phyloP scores from a whole-genome alignment of 768 basidiomycete species.

The Suillus subaureus region DNA sequence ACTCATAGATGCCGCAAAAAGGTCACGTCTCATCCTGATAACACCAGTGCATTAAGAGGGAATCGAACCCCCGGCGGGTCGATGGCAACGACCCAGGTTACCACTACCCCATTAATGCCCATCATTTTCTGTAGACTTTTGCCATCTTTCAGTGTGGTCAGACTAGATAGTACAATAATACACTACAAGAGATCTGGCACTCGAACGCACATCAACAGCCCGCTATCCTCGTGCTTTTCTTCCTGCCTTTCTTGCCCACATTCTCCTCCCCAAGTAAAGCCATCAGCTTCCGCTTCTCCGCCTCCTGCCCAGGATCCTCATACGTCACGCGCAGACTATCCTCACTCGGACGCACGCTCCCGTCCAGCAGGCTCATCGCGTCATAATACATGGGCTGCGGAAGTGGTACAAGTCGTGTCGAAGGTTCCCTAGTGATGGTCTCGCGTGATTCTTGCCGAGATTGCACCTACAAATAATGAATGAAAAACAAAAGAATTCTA shows the following conservation, averaged over 20 bases:
- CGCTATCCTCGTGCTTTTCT: conserved; percentile 22
- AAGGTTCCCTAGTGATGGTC: conserved; percentile 15
- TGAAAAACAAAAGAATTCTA: not conserved
- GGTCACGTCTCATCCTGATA: too few relatives aligned
- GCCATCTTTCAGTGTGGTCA: not conserved
- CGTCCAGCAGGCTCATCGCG: conserved; percentile 33
- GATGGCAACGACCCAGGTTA: conserved; percentile 72
- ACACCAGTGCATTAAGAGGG: conserved; percentile 62
- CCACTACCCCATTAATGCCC: conserved; percentile 66
- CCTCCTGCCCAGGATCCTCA: conserved; percentile 65
- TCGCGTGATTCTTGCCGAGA: conserved; percentile 43
- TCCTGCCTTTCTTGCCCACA: conserved; percentile 18
- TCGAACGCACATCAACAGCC: conserved; percentile 23
- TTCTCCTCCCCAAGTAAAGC: conserved; percentile 45
- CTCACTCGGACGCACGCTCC: conserved; percentile 33
- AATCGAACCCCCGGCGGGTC: conserved; percentile 91
- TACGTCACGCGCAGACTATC: conserved; percentile 62
- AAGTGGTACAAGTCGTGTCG: conserved; percentile 6
- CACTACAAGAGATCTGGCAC: not conserved
- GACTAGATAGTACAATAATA: not conserved
- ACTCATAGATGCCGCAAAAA: not conserved
- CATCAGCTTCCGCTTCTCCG: conserved; percentile 61
- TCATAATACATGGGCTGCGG: conserved; percentile 23
- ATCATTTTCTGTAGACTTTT: conserved; percentile 42
- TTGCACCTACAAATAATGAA: conserved; percentile 30